A percentile compares a stretch with the other conserved stretches of the same genome.
Conservation (phyloP, 1,139 yeast species). For the Diutina pseudorugosa region DNA sequence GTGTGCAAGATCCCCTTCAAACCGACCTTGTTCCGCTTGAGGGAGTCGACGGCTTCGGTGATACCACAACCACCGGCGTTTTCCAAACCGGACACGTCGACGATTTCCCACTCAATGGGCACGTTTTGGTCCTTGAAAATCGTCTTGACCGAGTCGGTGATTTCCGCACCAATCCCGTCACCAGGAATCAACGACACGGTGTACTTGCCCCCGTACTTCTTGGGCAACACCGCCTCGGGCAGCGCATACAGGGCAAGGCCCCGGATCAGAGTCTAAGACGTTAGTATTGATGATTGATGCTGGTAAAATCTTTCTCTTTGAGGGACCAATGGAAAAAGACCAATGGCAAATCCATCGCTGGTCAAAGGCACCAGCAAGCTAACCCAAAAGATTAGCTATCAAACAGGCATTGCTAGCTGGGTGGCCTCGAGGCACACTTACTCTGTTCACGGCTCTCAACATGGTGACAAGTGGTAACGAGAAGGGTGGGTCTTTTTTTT, state of each 20-base stretch:
- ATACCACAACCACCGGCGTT: constrained; percentile 49
- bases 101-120: constrained; percentile 91
- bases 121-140: constrained; percentile 77
- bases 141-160: constrained; percentile 85
- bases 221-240: constrained; percentile 60
- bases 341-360: background rate
- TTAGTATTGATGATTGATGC: background rate
- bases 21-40: constrained; percentile 95
- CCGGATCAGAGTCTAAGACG: background rate
- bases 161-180: constrained; percentile 97
- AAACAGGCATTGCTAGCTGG: background rate
- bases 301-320: no score
- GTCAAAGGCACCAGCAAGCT: background rate
- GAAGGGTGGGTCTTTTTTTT: background rate
- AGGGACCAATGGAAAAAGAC: no score
- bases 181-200: constrained; percentile 91
- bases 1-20: constrained; percentile 93
- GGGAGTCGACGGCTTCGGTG: constrained; percentile 79
- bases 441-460: constrained; percentile 3
- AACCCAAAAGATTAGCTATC: no score
- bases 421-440: background rate
- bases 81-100: constrained; percentile 75
- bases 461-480: background rate
- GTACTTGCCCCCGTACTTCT: constrained; percentile 90
- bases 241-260: constrained; percentile 8